Percentiles rank a stretch among this genome's conserved stretches.
Evolutionary conservation across 305 asterid genomes (phyloP).

Genomic region (Striga hermonthica): DNA sequence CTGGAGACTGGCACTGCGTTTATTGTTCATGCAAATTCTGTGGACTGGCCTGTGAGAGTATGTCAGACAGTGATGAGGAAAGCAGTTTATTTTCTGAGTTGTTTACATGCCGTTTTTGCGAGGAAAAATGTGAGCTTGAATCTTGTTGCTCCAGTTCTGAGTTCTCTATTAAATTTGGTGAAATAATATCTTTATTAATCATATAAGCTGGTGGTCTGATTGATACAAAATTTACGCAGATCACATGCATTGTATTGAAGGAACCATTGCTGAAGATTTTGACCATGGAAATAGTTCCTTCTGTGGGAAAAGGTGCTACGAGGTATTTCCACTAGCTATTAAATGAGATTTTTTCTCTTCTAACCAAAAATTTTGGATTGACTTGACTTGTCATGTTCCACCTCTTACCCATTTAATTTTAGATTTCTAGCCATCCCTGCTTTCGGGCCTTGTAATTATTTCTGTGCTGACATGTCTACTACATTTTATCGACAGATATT

Average conservation of each 20-base stretch:
- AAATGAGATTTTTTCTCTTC: slow-evolving; percentile 12
- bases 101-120: slow-evolving; percentile 63
- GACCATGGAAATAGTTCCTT: slow-evolving; percentile 43
- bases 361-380: neutral
- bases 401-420: neutral
- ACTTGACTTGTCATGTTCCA: slow-evolving; percentile 15
- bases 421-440: neutral
- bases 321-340: slow-evolving; percentile 44
- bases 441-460: slow-evolving; percentile 19
- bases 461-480: slow-evolving; percentile 34
- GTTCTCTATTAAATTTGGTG: neutral
- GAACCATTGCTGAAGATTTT: slow-evolving; percentile 40
- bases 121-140: slow-evolving; percentile 71
- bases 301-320: slow-evolving; percentile 77
- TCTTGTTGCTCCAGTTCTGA: slow-evolving; percentile 23
- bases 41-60: slow-evolving; percentile 51
- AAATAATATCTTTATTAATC: slow-evolving; percentile 18
- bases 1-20: slow-evolving; percentile 87
- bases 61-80: slow-evolving; percentile 38
- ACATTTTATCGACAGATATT: slow-evolving; percentile 48
- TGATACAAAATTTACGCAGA: slow-evolving; percentile 46
- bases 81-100: slow-evolving; percentile 41
- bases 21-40: slow-evolving; percentile 95
- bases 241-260: slow-evolving; percentile 57
- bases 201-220: slow-evolving; percentile 20